These are phyloP conservation scores for Cercospora brassicicola DNA, from an alignment of 2,329 filamentous ascomycete species.

Conservation along the genomic window DNA sequence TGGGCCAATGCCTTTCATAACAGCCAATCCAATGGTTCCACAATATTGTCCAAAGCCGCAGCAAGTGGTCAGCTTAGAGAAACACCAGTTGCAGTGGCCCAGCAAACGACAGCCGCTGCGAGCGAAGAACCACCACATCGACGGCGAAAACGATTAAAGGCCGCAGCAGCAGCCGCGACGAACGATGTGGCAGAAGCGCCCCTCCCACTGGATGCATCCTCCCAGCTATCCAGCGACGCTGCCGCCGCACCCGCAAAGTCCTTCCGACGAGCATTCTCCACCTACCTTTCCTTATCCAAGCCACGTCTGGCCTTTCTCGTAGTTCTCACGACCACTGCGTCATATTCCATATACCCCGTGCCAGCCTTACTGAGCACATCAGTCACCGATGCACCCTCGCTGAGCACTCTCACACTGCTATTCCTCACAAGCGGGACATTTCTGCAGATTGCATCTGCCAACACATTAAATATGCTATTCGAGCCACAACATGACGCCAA, in stretches of 20 bases:
- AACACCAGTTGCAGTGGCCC: neutral
- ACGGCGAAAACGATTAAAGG: conserved; percentile 40
- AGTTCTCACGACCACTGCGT: conserved; percentile 82
- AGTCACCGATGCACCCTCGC: conserved; percentile 68
- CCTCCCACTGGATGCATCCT: conserved; percentile 61
- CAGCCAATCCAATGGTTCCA: conserved; percentile 12
- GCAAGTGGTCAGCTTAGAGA: neutral
- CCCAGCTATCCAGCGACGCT: conserved; percentile 59
- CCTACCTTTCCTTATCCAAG: conserved; percentile 90
- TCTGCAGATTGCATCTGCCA: conserved; percentile 85
- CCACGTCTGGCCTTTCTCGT: conserved; percentile 89
- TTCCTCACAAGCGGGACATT: conserved; percentile 86
- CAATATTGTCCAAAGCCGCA: conserved; percentile 6
- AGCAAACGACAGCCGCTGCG: conserved; percentile 12
- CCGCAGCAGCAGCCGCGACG: conserved; percentile 22
- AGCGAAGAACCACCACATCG: conserved; percentile 32
- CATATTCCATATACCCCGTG: conserved; percentile 91
- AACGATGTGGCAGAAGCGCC: conserved; percentile 25
- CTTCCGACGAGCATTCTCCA: conserved; percentile 67
- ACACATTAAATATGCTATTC: conserved; percentile 96
- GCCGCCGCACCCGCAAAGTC: conserved; percentile 58
- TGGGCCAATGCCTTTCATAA: conserved; percentile 37
- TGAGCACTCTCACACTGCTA: conserved; percentile 85
- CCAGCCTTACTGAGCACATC: conserved; percentile 76
- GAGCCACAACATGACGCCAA: conserved; percentile 85